Percentiles rank a stretch among this genome's conserved stretches.
phyloP scores from a whole-genome alignment of 345 rosid genomes.

The Microcos paniculata region DNA sequence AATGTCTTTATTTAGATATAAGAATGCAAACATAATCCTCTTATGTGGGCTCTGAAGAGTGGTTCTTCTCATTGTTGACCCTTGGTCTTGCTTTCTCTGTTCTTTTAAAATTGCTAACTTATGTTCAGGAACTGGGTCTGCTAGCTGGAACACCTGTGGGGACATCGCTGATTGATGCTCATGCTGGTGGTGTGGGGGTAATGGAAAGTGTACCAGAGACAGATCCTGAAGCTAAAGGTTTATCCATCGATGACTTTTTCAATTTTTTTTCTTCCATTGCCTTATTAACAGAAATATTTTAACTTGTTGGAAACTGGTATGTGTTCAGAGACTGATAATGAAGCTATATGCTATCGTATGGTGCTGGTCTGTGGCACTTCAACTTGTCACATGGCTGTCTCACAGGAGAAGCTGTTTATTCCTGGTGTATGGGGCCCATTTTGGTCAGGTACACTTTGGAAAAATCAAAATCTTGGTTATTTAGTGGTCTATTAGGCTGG shows the following conservation, averaged over 20 bases:
- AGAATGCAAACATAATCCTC: constrained; percentile 15
- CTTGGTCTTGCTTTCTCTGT: constrained; percentile 11
- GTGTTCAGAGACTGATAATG: constrained; percentile 51
- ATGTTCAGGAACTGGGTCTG: constrained; percentile 74
- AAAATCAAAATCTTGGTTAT: not conserved
- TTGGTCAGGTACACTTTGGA: constrained; percentile 81
- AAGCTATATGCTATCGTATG: constrained; percentile 74
- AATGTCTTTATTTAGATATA: constrained; percentile 32
- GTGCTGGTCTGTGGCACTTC: constrained; percentile 96
- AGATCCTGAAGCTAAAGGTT: constrained; percentile 56
- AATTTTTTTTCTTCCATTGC: not conserved
- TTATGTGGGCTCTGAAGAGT: constrained; percentile 29
- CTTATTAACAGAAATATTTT: not conserved
- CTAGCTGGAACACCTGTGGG: constrained; percentile 83
- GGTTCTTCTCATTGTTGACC: constrained; percentile 8
- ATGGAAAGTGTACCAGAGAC: constrained; percentile 70
- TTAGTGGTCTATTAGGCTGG: not conserved
- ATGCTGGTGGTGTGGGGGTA: constrained; percentile 98
- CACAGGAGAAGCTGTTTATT: constrained; percentile 76
- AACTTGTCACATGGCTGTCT: constrained; percentile 95
- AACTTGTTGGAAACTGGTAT: not conserved
- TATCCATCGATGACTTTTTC: not conserved
- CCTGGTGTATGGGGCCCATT: constrained; percentile 99
- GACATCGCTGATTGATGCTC: constrained; percentile 93
- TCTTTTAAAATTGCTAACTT: constrained; percentile 11